Base-by-base conservation (phyloP, 2,329 filamentous ascomycete genomes). In the Aulographum hederae region DNA sequence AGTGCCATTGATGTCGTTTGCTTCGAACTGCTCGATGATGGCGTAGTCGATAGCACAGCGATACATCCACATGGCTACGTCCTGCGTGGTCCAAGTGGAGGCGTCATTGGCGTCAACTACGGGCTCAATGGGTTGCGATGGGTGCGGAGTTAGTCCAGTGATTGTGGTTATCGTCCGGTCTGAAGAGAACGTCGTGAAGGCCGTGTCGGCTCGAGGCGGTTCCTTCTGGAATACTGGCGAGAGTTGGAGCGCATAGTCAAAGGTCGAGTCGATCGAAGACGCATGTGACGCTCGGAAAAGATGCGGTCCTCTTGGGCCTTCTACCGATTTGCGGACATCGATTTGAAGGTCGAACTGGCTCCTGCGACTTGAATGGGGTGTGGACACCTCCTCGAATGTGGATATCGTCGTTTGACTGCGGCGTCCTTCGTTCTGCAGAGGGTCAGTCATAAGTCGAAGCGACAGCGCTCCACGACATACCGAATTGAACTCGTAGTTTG, bases 1-100 rank as follows among this genome's bases (percentile, higher is more conserved):
- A 4, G 73, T 66, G 11, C 86, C 86, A 17, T 77, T 82, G 51
- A 98, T 94, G 48, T 98, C 86, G 51, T 98, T 91, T 44, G 78
- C 69, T 38, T 85, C 67, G 46, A 98, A 94, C 43, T 78, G 80
- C 45, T 91, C 75, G 8, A 89, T 75, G 31, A 86, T 65, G 5
- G 65, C 58, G 32, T 71, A 58, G 49, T 93, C 85, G 48, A 92
- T 73, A 42, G 80, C 82, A 28, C 74, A 70, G 50, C 81, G 71
- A 46, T 75, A 69, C 82, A 94, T 89, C 69, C 80, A 89, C 46
- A 79, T 73, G 34, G 78, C 78, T 27, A 89, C 79, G 56, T 82
- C 75, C 46, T 73, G 67, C 3, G 79, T 74, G 11, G 69, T 67
- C 81, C 78, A 89, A 28, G 60, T 57, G 12, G 66, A 61, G 37